Base-by-base conservation (phyloP, 495 filamentous ascomycete genomes). In the Penicillium subrubescens region DNA sequence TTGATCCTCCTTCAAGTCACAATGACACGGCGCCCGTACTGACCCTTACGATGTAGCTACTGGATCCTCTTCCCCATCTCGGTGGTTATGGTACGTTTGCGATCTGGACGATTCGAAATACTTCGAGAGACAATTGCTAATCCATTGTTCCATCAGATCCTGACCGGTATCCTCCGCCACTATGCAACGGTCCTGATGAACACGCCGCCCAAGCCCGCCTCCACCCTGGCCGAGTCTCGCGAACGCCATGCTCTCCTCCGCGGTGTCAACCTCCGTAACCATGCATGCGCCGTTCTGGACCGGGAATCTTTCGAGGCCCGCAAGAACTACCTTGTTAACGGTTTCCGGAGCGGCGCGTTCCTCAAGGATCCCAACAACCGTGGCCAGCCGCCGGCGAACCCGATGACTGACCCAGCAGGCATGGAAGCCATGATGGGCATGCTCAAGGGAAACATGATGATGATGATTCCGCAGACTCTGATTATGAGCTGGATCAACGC, bases 381-480 rank as follows among this genome's bases (percentile, higher is more conserved):
- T 63, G 94, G 93, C 55, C 90, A 97, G 77, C 90, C 93, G 27
- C 89, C 92, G 14, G 88, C 92, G 56, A 98, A 99, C 77, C 95
- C 96, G 21, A 94, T 98, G 91, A 90, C 89, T 37, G 95, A 99
- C 77, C 95, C 95, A n/a, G 90, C 89, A 55, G 93, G 91, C 54
- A 99, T 98, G 96, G 96, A 98, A 73, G 93, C 92, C 61, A 97
- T 98, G 94, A 98, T 98, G 95, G 94, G 94, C 61, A 96, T 96
- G 93, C 92, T 98, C 88, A 99, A 97, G 87, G 93, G 93, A 57
- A 97, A 99, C 71, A 97, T 99, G 92, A 93, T 94, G 67, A 98
- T 97, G 95, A 98, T 99, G 84, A 92, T 99, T 44, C 96, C 95
- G 52, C 96, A 99, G 76, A 98, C 94, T 5, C 77, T 98, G 76